Evolutionary conservation across 2,329 filamentous ascomycete species (phyloP), one percentile per base, ranked within the genome.

Genomic region (Ophiocordyceps sinensis): DNA sequence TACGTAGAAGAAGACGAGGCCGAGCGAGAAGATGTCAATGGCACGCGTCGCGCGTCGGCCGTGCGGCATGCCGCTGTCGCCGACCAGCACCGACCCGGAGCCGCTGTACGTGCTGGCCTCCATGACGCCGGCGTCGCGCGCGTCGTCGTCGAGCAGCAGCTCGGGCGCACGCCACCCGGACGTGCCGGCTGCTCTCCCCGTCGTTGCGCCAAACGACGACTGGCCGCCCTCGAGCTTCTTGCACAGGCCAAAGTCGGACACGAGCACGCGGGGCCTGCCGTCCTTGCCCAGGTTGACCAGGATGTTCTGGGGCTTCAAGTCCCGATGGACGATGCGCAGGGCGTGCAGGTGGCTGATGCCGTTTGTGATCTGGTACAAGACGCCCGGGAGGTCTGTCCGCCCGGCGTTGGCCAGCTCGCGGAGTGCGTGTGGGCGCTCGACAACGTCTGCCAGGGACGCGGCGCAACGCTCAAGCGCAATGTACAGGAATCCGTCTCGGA

Each of bases 1-100:
- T n/a, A 96, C 88, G 58, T 95, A 98, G 65, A 88, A 96, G 67
- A 95, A 98, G n/a, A 98, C 87, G 41, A 94, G 82, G 1, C 91
- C 91, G 30, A 98, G 73, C 0, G 88, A 94, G 65, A 98, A 98
- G 23, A 98, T 94, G 56, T 98, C 91, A 45, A 96, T 95, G 9
- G 91, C 85, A 37, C 91, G 82, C 37, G 94, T 98, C 7, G 93
- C 89, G 40, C 91, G 83, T 44, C 87, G 80, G 37, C 52, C 53
- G 49, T 77, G 78, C 49, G 53, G 69, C 63, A 67, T 73, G 58
- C 77, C 65, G 15, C 76, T 73, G 12, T 75, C 67, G 34, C 66
- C 68, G 9, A 73, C 68, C 5, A 75, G 64, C n/a, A 71, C 65
- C n/a, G 70, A 66, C 13, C 72, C 73, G 13, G 75, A 77, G 19